Percentiles rank a stretch among this genome's conserved stretches.
These are phyloP conservation scores for Phialophora verrucosa DNA, from an alignment of 2,329 filamentous ascomycete genomes.

Conservation along the genomic window DNA sequence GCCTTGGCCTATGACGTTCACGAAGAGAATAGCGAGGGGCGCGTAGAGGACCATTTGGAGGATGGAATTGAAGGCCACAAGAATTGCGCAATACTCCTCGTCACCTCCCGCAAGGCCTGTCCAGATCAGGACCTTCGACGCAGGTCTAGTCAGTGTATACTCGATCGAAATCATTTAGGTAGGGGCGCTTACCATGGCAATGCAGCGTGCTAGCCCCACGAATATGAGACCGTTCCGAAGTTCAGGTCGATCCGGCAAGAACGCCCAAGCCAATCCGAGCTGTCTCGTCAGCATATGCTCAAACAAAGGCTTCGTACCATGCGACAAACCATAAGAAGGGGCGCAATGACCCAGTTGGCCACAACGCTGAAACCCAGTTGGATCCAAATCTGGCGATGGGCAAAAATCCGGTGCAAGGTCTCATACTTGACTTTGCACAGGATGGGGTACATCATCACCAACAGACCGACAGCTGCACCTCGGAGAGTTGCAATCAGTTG, in stretches of 20 bases:
- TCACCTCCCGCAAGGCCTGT: conserved; percentile 77
- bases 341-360: conserved; percentile 82
- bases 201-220: conserved; percentile 82
- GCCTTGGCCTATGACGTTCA: conserved; percentile 68
- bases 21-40: conserved; percentile 70
- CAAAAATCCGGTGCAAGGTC: conserved; percentile 70
- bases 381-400: conserved; percentile 69
- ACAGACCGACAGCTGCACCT: conserved; percentile 70
- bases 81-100: conserved; percentile 78
- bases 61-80: conserved; percentile 77
- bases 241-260: conserved; percentile 57
- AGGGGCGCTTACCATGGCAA: conserved; percentile 72
- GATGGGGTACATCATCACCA: conserved; percentile 95
- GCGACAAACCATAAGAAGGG: conserved; percentile 68
- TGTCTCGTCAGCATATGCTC: conserved; percentile 47
- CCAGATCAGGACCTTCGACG: conserved; percentile 69
- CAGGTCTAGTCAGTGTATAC: not conserved
- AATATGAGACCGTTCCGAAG: conserved; percentile 72
- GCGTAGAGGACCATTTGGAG: conserved; percentile 76
- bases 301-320: not conserved
- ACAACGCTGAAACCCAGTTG: conserved; percentile 77
- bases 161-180: not conserved
- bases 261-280: conserved; percentile 56
- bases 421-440: conserved; percentile 85
- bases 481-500: not conserved